A percentile compares a stretch with the other conserved stretches of the same genome.
Conservation (phyloP, 345 rosid species). For the Gossypium arboreum region DNA sequence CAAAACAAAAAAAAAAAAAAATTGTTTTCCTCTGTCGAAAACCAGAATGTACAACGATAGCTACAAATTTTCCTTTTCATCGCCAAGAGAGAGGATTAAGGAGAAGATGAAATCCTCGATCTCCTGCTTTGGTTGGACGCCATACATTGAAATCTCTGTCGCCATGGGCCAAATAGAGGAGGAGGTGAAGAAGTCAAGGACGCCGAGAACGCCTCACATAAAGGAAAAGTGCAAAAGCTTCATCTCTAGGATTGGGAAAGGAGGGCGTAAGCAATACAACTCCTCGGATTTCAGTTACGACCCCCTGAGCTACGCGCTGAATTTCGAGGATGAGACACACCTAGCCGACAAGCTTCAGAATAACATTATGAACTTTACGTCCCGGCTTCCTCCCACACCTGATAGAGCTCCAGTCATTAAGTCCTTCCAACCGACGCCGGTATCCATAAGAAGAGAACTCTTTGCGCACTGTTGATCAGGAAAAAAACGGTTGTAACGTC, state of each 20-base stretch:
- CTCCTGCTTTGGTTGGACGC: conserved; percentile 34
- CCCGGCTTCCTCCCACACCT: conserved; percentile 45
- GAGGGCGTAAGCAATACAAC: conserved; percentile 25
- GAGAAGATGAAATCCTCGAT: conserved; percentile 37
- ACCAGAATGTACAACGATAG: conserved; percentile 24
- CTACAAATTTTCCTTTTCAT: conserved; percentile 3
- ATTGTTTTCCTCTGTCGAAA: conserved; percentile 17
- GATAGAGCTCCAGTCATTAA: neutral
- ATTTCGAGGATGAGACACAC: conserved; percentile 51
- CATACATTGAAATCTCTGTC: conserved; percentile 4
- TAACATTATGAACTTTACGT: conserved; percentile 28
- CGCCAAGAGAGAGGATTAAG: conserved; percentile 15
- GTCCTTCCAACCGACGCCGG: neutral
- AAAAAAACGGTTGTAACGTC: neutral
- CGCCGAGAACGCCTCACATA: conserved; percentile 38
- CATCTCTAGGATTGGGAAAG: conserved; percentile 31
- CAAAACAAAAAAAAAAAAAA: neutral
- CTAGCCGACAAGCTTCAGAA: conserved; percentile 34
- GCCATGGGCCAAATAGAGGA: conserved; percentile 18
- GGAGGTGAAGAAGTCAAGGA: conserved; percentile 12
- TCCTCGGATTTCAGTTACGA: conserved; percentile 61
- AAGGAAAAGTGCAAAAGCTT: conserved; percentile 38
- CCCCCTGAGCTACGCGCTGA: conserved; percentile 58
- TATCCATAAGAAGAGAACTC: neutral
- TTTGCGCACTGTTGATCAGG: neutral